These are phyloP conservation scores for Cyclotella distinguenda DNA, from an alignment of 108 stramenopile species.

Conservation along the genomic window DNA sequence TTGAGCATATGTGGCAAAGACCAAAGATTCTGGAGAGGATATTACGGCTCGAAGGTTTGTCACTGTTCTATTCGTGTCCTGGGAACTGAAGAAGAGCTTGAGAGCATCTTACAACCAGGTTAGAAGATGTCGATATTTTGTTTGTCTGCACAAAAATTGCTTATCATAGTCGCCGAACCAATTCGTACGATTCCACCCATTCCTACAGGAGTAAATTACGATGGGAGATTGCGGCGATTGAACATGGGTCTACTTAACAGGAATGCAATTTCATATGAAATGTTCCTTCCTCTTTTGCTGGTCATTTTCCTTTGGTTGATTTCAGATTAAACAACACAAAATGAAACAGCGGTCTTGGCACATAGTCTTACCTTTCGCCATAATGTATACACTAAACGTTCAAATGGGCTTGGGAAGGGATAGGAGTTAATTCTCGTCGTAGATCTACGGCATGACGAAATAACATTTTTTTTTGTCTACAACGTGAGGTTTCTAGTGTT, in stretches of 20 bases:
- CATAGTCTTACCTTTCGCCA: too few species aligned
- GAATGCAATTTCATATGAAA: neutral
- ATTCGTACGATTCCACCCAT: too few species aligned
- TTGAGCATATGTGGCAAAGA: conserved; percentile 64
- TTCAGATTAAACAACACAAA: neutral
- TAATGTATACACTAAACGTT: too few species aligned
- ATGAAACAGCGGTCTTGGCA: too few species aligned
- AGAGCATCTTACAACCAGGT: conserved; percentile 18
- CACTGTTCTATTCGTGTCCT: conserved; percentile 59
- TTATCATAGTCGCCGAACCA: too few species aligned
- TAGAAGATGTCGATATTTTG: conserved; percentile 6
- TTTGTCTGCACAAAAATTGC: too few species aligned
- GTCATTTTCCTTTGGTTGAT: conserved; percentile 16
- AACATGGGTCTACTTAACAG: neutral
- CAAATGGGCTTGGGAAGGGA: too few species aligned
- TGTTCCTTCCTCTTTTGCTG: conserved; percentile 4
- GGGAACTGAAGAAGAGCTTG: conserved; percentile 33
- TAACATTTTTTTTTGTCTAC: too few species aligned
- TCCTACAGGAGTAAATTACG: neutral
- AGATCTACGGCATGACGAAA: too few species aligned
- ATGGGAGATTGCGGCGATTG: too few species aligned
- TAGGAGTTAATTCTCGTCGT: too few species aligned
- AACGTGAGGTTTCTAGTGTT: too few species aligned
- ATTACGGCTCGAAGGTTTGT: conserved; percentile 64
- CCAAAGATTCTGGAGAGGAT: conserved; percentile 56